Evolutionary conservation across 2,329 filamentous ascomycete genomes (phyloP).

Genomic region (Penicillium sp.): DNA sequence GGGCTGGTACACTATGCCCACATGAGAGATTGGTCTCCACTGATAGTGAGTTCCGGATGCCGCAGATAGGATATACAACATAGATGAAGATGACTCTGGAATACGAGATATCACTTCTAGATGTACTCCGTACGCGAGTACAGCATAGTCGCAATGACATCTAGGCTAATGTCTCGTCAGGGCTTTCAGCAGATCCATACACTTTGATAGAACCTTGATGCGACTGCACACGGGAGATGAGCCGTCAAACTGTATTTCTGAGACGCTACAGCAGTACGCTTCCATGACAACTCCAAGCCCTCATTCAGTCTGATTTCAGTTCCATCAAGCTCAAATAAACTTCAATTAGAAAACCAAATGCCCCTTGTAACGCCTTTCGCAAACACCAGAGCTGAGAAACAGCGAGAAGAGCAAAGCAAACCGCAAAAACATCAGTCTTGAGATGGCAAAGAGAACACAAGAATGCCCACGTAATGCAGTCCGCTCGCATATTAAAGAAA

Average conservation of each 20-base stretch:
- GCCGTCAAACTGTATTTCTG: background rate
- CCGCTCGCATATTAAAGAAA: background rate
- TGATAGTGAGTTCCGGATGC: background rate
- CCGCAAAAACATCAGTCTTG: constrained; percentile 11
- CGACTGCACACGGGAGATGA: background rate
- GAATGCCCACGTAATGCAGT: constrained; percentile 6
- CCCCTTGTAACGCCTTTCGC: constrained; percentile 16
- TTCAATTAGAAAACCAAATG: constrained; percentile 3
- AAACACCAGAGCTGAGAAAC: constrained; percentile 18
- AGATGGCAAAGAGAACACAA: background rate
- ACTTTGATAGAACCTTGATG: no score
- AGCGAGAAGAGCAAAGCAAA: background rate
- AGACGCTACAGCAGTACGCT: background rate
- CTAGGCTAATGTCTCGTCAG: no score
- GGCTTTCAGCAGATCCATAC: no score
- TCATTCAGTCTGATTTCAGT: background rate
- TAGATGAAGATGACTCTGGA: no score
- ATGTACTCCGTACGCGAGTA: no score
- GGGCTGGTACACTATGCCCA: constrained; percentile 11
- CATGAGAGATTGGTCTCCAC: constrained; percentile 3
- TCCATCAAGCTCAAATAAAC: background rate
- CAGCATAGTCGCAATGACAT: no score
- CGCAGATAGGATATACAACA: no score
- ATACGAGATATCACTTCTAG: no score
- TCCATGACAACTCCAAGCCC: background rate